Evolutionary conservation across 2,329 filamentous ascomycete genomes (phyloP), one percentile per base, ranked within the genome.

Genomic region (Elsinoe perseae): DNA sequence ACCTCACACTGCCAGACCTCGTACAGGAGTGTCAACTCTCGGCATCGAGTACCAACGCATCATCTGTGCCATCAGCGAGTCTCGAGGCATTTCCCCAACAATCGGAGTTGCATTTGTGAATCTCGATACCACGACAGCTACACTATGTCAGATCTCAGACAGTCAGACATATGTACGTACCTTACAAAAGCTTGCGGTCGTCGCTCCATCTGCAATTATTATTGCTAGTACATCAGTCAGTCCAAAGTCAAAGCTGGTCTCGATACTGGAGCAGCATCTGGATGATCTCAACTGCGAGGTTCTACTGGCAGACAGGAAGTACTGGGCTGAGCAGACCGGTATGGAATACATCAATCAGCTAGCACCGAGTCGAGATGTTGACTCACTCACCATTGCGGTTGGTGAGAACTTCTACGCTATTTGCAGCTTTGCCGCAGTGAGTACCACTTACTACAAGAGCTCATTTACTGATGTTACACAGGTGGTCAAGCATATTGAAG

Each of bases 91-190:
- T 3, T 85, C 87, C 20, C 89, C 90, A 0, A 86, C 84, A 0
- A 85, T 97, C 1, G 91, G 92, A 0, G 76, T 95, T 38, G 88
- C 89, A 2, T 91, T 96, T 65, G 77, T 96, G 66, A 95, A 97
- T 65, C 77, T 95, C 2, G 85, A 88, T 40, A 91, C 88, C 2
- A 87, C 86, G 36, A 89, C 95, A 70, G 87, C 83, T 14, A 82
- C 90, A 25, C 78, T 97, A 36, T 95, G 89, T 66, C 89, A 96
- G 65, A 92, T 97, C 61, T 90, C 86, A 66, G 92, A 97, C 69
- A 95, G 85, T 57, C 90, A 95, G 68, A 95, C 90, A 30, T 97
- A 95, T 67, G 84, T 90, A 57, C 85, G 85, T 65, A 95, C 90
- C 0, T 77, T 95, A 27, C 88, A 95, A 70, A 95, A 96, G 68